Percentiles rank a stretch among this genome's conserved stretches.
phyloP scores from a whole-genome alignment of 106 monocot genomes.

The Acorus calamus region DNA sequence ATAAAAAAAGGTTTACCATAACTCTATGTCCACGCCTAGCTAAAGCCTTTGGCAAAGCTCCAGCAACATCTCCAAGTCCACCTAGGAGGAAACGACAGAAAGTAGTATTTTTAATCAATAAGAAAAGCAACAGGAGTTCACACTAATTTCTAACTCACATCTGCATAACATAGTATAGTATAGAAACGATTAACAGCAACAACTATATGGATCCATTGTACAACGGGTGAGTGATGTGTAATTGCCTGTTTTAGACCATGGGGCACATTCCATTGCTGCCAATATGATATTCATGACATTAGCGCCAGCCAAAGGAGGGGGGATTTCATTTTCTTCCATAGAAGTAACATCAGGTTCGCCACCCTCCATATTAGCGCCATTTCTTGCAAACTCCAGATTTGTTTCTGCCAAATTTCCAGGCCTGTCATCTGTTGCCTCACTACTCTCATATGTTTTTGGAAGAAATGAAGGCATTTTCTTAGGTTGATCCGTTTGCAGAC shows the following conservation, averaged over 20 bases:
- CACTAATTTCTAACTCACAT: no score
- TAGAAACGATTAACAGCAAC: no score
- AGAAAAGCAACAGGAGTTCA: no score
- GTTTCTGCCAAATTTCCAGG: constrained; percentile 13
- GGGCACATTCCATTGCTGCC: constrained; percentile 84
- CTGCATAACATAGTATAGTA: no score
- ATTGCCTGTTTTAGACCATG: constrained; percentile 89
- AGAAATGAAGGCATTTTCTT: constrained; percentile 8
- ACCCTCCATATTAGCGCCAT: no score
- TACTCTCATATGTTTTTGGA: constrained; percentile 10
- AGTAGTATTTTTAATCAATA: neutral
- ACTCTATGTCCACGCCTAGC: constrained; percentile 77
- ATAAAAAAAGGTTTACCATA: constrained; percentile 31
- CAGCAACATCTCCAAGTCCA: constrained; percentile 95
- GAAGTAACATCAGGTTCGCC: constrained; percentile 7
- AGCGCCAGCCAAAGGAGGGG: constrained; percentile 50
- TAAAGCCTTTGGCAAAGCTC: constrained; percentile 83
- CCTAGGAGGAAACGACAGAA: constrained; percentile 27
- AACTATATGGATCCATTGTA: no score
- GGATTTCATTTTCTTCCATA: constrained; percentile 21
- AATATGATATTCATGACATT: constrained; percentile 91
- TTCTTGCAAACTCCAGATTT: constrained; percentile 1
- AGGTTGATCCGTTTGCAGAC: constrained; percentile 2
- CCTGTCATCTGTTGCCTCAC: constrained; percentile 6
- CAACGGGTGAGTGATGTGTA: constrained; percentile 2